A percentile compares a stretch with the other conserved stretches of the same genome.
These are phyloP conservation scores for Heterobasidion parviporum DNA, from an alignment of 1,284 basidiomycete genomes.

Conservation along the genomic window DNA sequence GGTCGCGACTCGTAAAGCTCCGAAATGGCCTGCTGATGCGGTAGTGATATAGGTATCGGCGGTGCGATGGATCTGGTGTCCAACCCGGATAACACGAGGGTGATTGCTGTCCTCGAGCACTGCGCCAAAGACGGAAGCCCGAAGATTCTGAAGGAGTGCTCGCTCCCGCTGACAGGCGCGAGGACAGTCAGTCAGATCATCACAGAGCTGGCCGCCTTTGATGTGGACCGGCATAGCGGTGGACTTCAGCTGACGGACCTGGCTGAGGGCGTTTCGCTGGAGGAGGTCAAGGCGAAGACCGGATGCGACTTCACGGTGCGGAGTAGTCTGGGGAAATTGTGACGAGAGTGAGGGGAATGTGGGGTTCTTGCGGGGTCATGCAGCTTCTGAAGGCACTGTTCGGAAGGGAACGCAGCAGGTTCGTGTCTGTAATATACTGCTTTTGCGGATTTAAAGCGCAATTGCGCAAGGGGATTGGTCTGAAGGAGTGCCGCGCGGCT, in stretches of 20 bases:
- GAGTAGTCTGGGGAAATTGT: slow-evolving; percentile 16
- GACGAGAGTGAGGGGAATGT: not conserved
- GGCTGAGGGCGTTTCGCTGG: slow-evolving; percentile 74
- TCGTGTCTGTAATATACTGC: no score
- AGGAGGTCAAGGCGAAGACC: slow-evolving; percentile 85
- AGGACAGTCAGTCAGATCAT: slow-evolving; percentile 86
- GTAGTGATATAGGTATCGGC: slow-evolving; percentile 61
- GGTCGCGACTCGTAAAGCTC: slow-evolving; percentile 5
- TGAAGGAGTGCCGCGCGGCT: not conserved
- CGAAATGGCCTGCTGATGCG: no score
- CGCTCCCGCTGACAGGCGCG: slow-evolving; percentile 84
- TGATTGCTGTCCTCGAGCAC: slow-evolving; percentile 88
- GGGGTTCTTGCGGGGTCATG: not conserved
- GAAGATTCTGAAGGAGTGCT: slow-evolving; percentile 82
- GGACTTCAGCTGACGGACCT: slow-evolving; percentile 77
- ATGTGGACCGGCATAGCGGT: slow-evolving; percentile 74
- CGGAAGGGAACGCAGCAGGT: no score
- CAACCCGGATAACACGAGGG: slow-evolving; percentile 87
- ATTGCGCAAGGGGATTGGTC: not conserved
- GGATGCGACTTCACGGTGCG: slow-evolving; percentile 70
- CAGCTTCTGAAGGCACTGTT: not conserved
- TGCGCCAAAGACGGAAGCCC: slow-evolving; percentile 85
- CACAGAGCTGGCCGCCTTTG: slow-evolving; percentile 90
- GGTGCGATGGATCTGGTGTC: slow-evolving; percentile 97
- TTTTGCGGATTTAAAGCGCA: not conserved